phyloP scores from a whole-genome alignment of 495 filamentous ascomycete genomes.

The Terfezia boudieri region DNA sequence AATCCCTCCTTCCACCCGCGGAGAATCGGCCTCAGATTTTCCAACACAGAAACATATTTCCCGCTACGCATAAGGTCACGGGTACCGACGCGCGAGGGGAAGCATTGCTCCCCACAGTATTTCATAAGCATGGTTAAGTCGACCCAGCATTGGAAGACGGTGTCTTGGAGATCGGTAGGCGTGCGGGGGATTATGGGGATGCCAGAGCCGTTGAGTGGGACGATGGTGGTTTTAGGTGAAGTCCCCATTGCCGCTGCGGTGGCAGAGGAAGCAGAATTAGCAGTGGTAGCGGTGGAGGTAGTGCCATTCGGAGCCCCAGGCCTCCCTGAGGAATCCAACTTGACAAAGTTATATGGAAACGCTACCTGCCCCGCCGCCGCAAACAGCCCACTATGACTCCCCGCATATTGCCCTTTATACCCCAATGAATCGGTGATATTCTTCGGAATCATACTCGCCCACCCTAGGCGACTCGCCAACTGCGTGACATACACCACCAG shows the following conservation, averaged over 20 bases:
- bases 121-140: conserved; percentile 79
- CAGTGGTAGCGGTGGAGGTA: background rate
- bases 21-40: conserved; percentile 56
- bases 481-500: conserved; percentile 79
- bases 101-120: conserved; percentile 59
- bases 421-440: conserved; percentile 23
- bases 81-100: conserved; percentile 62
- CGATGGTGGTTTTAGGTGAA: background rate
- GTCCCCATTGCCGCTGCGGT: background rate
- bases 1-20: conserved; percentile 53
- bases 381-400: background rate
- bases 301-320: background rate
- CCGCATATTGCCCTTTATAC: conserved; percentile 1
- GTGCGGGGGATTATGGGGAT: background rate
- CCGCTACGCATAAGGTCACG: conserved; percentile 68
- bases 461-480: conserved; percentile 71
- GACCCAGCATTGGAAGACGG: conserved; percentile 79
- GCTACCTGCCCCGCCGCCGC: background rate
- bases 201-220: background rate
- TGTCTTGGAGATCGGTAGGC: conserved; percentile 32
- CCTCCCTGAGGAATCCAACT: background rate
- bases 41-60: conserved; percentile 55
- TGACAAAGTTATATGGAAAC: background rate
- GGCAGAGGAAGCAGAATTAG: background rate
- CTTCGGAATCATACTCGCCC: conserved; percentile 80